Conservation (phyloP, 192 early-diverging fungal genomes). For the Mortierella antarctica region DNA sequence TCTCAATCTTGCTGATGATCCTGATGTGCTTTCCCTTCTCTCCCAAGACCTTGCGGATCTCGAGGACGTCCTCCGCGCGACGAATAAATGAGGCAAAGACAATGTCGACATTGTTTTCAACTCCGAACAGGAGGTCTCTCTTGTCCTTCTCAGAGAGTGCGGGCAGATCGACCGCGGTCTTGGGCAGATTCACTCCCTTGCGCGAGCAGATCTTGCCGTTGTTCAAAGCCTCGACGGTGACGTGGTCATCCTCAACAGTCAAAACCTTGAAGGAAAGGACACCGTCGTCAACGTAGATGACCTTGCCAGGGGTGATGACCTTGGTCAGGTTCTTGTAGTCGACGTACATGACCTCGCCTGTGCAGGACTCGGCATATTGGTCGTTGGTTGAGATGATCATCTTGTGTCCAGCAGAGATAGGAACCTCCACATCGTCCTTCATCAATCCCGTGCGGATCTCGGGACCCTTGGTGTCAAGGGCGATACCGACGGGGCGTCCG, state of each 20-base stretch:
- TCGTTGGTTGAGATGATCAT: conserved; percentile 80
- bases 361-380: conserved; percentile 68
- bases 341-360: conserved; percentile 76
- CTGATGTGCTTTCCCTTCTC: conserved; percentile 87
- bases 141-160: conserved; percentile 97
- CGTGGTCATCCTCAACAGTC: conserved; percentile 64
- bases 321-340: conserved; percentile 85
- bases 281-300: conserved; percentile 94
- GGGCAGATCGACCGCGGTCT: conserved; percentile 90
- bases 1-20: conserved; percentile 98
- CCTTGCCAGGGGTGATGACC: conserved; percentile 78
- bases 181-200: conserved; percentile 97
- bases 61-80: conserved; percentile 87
- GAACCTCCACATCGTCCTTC: conserved; percentile 77
- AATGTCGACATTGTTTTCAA: conserved; percentile 94
- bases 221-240: conserved; percentile 83
- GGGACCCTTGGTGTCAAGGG: conserved; percentile 89
- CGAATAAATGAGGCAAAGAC: conserved; percentile 98
- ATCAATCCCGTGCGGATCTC: conserved; percentile 90
- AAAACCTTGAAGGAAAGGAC: conserved; percentile 95
- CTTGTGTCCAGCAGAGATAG: conserved; percentile 80
- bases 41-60: conserved; percentile 89
- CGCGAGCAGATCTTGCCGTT: conserved; percentile 89
- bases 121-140: conserved; percentile 88
- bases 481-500: conserved; percentile 71